Conservation (phyloP, 139 green algal genomes). For the Parachlorella kessleri region DNA sequence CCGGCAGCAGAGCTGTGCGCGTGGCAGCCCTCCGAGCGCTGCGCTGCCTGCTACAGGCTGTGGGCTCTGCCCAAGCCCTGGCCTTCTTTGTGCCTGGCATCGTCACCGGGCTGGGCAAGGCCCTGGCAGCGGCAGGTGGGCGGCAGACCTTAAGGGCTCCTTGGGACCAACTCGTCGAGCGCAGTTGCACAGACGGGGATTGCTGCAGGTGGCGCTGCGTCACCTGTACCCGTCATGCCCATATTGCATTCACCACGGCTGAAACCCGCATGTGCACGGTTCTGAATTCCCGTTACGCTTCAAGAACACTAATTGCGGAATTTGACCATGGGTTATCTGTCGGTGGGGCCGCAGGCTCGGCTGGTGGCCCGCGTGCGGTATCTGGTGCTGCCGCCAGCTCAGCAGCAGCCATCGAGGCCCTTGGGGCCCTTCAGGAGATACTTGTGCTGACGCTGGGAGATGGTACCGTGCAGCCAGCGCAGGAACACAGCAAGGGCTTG, state of each 20-base stretch:
- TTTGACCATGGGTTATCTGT: no score
- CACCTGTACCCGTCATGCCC: background rate
- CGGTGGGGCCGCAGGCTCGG: background rate
- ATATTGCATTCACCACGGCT: no score
- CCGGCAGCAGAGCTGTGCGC: conserved; percentile 59
- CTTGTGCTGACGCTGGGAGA: conserved; percentile 34
- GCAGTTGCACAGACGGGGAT: no score
- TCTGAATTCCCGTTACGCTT: no score
- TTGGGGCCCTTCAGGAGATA: conserved; percentile 39
- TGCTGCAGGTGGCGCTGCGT: no score
- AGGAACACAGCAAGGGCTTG: no score
- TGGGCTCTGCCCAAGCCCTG: conserved; percentile 37
- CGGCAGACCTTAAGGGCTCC: no score
- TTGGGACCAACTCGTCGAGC: no score
- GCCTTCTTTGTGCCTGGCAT: conserved; percentile 77
- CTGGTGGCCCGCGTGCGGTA: background rate
- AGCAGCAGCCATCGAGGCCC: conserved; percentile 31
- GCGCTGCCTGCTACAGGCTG: conserved; percentile 28
- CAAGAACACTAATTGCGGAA: no score
- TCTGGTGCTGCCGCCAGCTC: conserved; percentile 12
- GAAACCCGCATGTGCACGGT: no score
- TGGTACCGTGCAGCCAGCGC: conserved; percentile 9
- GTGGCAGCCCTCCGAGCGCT: conserved; percentile 46
- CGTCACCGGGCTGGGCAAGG: conserved; percentile 53
- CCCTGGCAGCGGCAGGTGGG: conserved; percentile 47